phyloP scores from a whole-genome alignment of 2,329 filamentous ascomycete species.

The Cytospora paraplurivora region DNA sequence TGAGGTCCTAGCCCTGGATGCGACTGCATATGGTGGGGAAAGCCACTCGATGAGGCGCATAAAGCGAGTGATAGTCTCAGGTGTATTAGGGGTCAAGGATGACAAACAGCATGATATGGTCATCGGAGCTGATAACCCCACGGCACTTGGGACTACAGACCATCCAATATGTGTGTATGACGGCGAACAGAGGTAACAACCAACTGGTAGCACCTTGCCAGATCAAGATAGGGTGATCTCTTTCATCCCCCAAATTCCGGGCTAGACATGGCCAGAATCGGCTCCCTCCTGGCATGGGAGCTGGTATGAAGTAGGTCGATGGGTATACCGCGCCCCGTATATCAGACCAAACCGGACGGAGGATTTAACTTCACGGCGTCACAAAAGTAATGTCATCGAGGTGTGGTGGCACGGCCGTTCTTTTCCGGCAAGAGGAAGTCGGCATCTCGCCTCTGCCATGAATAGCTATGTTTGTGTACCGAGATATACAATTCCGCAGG shows the following conservation, averaged over 20 bases:
- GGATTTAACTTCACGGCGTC: background rate
- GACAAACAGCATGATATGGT: background rate
- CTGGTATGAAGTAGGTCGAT: constrained; percentile 6
- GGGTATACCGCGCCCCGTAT: background rate
- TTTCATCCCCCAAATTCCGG: background rate
- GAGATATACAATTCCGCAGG: background rate
- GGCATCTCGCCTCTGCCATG: constrained; percentile 2
- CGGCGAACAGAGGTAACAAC: background rate
- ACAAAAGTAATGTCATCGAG: background rate
- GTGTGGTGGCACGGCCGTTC: background rate
- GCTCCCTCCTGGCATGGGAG: background rate
- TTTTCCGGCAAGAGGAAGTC: background rate
- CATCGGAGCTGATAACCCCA: background rate
- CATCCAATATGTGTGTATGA: background rate
- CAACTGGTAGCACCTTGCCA: constrained; percentile 3
- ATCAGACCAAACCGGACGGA: constrained; percentile 10
- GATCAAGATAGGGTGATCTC: background rate
- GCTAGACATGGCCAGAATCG: background rate
- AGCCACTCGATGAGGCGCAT: background rate
- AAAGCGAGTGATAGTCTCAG: constrained; percentile 3
- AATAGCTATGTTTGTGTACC: background rate
- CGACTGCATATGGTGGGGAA: background rate
- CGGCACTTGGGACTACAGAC: background rate
- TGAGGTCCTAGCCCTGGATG: background rate
- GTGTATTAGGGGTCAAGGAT: constrained; percentile 13